These are phyloP conservation scores for Pistacia integerrima DNA, from an alignment of 345 rosid species.

Conservation along the genomic window DNA sequence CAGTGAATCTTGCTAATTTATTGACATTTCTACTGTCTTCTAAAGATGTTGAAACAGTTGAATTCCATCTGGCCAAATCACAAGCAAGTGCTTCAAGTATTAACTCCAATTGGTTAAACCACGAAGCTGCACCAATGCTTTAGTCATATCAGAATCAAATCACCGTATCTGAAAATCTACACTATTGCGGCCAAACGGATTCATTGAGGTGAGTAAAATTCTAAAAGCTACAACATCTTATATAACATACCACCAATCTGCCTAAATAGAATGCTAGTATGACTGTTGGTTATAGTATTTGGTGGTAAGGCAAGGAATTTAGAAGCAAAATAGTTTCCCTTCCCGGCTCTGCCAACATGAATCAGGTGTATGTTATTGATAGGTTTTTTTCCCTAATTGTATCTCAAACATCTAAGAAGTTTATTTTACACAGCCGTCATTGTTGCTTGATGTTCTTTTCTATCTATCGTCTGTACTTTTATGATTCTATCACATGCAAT, in stretches of 20 bases:
- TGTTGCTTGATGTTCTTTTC: background rate
- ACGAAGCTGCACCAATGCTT: background rate
- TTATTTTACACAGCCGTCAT: background rate
- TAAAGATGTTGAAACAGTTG: background rate
- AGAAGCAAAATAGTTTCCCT: background rate
- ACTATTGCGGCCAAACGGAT: slow-evolving; percentile 3
- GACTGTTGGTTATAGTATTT: background rate
- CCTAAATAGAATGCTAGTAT: background rate
- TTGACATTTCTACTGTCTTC: background rate
- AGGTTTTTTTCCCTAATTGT: background rate
- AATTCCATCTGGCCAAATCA: background rate
- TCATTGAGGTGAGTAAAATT: background rate
- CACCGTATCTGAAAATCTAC: background rate
- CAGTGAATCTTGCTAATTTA: slow-evolving; percentile 31
- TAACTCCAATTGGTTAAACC: background rate
- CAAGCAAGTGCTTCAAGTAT: background rate
- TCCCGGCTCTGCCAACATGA: background rate
- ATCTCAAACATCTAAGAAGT: background rate
- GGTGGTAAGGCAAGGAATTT: background rate
- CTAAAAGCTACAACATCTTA: no score
- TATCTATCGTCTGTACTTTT: no score
- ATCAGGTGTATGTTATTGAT: background rate
- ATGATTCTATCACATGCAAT: background rate
- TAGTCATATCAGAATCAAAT: background rate
- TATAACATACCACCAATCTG: background rate